Conservation (phyloP, 2,329 filamentous ascomycete genomes). For the Albifimbria verrucaria region DNA sequence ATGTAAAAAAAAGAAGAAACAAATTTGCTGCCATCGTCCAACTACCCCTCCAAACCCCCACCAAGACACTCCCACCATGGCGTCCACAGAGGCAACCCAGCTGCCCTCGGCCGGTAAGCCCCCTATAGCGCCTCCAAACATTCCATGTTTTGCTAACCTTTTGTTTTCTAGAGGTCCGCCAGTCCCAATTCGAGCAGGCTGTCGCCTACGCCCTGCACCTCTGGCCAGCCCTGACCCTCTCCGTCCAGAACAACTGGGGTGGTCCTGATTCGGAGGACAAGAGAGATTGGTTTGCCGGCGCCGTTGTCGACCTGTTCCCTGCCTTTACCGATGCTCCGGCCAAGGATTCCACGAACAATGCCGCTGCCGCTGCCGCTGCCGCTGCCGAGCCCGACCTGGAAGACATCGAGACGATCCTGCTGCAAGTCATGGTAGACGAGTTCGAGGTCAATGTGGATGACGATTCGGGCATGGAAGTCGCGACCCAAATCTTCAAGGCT, state of each 20-base stretch:
- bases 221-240: constrained; percentile 85
- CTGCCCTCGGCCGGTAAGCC: constrained; percentile 28
- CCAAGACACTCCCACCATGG: constrained; percentile 22
- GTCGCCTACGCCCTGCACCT: constrained; percentile 81
- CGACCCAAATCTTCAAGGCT: constrained; percentile 67
- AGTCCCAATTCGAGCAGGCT: constrained; percentile 76
- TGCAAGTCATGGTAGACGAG: constrained; percentile 93
- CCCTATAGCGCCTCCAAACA: neutral
- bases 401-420: constrained; percentile 78
- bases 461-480: constrained; percentile 73
- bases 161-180: constrained; percentile 45
- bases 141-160: constrained; percentile 6
- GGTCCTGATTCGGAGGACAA: constrained; percentile 81
- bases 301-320: constrained; percentile 75
- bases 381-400: constrained; percentile 62
- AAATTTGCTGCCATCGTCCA: constrained; percentile 19
- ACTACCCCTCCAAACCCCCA: constrained; percentile 29
- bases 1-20: constrained; percentile 18
- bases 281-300: constrained; percentile 93
- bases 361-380: constrained; percentile 18
- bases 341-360: constrained; percentile 15
- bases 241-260: constrained; percentile 84
- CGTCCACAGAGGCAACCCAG: constrained; percentile 24
- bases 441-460: constrained; percentile 94
- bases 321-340: constrained; percentile 51